Conservation (phyloP, 1,284 basidiomycete genomes). For the Schizophyllum commune region DNA sequence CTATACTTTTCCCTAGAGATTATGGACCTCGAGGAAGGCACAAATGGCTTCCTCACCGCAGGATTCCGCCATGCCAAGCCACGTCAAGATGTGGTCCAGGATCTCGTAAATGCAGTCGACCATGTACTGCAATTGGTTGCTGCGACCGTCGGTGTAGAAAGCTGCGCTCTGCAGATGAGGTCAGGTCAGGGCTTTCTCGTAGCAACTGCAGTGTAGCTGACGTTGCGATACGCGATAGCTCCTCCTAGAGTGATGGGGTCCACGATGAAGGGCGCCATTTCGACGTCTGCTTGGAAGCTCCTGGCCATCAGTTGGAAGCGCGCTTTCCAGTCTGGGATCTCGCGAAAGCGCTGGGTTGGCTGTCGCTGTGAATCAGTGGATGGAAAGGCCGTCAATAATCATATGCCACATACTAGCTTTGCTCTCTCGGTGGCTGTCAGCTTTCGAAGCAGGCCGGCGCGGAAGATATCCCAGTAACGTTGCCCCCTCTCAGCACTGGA, state of each 20-base stretch:
- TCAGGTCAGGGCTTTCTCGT: neutral
- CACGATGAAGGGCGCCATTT: neutral
- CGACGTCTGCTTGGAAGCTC: neutral
- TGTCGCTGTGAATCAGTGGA: neutral
- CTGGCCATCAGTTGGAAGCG: neutral
- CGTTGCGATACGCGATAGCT: neutral
- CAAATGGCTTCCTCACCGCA: neutral
- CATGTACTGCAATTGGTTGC: neutral
- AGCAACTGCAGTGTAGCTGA: neutral
- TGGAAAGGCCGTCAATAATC: no score
- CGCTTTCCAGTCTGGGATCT: neutral
- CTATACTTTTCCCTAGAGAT: no score
- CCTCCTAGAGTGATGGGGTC: neutral
- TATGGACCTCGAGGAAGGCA: neutral
- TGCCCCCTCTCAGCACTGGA: neutral
- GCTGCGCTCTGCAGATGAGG: neutral
- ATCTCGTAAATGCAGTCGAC: neutral
- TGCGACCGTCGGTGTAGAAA: neutral
- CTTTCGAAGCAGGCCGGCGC: neutral
- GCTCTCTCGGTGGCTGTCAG: neutral
- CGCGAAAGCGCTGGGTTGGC: neutral
- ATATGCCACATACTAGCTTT: neutral
- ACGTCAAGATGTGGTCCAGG: neutral
- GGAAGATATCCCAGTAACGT: neutral
- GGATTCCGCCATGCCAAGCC: neutral